Evolutionary conservation across 2,329 filamentous ascomycete species (phyloP).

Genomic region (Ophiocordyceps unilateralis): DNA sequence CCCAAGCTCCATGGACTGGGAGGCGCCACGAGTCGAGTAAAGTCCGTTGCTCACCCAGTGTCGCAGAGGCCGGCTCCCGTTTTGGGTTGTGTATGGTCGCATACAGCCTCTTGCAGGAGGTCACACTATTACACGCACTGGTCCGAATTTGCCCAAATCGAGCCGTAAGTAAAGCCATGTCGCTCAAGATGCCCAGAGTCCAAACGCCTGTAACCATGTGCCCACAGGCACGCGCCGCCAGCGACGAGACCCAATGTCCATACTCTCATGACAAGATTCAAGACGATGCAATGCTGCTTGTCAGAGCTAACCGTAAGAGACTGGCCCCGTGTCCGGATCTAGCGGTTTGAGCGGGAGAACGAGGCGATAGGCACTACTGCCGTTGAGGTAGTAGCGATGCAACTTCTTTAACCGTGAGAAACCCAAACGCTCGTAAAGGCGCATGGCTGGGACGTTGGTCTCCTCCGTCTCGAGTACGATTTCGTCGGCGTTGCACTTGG

Average conservation of each 20-base stretch:
- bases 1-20: background rate
- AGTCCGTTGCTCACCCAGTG: background rate
- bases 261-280: background rate
- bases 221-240: too few relatives aligned
- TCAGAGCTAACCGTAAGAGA: slow-evolving; percentile 12
- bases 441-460: slow-evolving; percentile 76
- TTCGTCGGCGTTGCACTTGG: slow-evolving; percentile 68
- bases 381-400: slow-evolving; percentile 91
- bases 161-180: background rate
- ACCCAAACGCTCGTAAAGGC: slow-evolving; percentile 80
- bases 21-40: background rate
- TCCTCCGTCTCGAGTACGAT: slow-evolving; percentile 94
- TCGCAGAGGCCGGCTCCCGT: background rate
- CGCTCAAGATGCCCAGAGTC: background rate
- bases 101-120: too few relatives aligned
- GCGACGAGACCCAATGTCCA: too few relatives aligned
- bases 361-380: slow-evolving; percentile 82
- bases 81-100: too few relatives aligned
- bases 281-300: background rate
- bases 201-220: background rate
- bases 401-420: slow-evolving; percentile 86
- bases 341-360: slow-evolving; percentile 57
- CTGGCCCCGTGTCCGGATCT: slow-evolving; percentile 21
- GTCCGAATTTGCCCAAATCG: background rate
- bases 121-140: background rate